Evolutionary conservation across 2,329 filamentous ascomycete species (phyloP), one percentile per base, ranked within the genome.

Genomic region (Penicillium sp.): DNA sequence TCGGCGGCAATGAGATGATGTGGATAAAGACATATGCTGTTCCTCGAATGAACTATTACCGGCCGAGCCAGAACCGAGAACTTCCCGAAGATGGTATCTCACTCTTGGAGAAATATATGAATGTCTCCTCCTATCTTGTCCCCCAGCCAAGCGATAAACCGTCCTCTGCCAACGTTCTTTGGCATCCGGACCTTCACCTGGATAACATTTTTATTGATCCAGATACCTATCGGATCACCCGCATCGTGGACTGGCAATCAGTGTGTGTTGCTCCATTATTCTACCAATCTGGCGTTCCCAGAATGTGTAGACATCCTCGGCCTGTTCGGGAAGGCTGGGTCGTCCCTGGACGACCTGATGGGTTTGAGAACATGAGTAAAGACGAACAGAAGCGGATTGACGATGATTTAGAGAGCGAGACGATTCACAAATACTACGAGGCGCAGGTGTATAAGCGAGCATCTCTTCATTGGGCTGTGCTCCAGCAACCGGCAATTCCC

Each of bases 381-480:
- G 34, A 55, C 3, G 54, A 64, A 32, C 44, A 63, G 25, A 56
- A 46, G 20, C 31, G 32, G 18, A 42, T 63, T 7, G 54, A 64
- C 13, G 25, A 41, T 8, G 43, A 62, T 42, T 21, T 64, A n/a
- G 57, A 65, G 34, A 64, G 51, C 19, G 55, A 65, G 39, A 62
- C 36, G 0, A 39, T 62, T 0, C 60, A 64, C 27, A 65, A 65
- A 51, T 65, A 58, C 47, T 64, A 64, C 39, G 54, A 64, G 35
- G 54, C 57, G 11, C 56, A 56, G 39, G 57, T 63, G 1, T 53
- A 31, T 30, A 63, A 58, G 23, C 51, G 53, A 7, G 51, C 55
- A 4, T 57, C 60, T 35, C 36, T 14, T 6, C 60, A 62, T 41
- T 65, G 55, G 59, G 46, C 43, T 7, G 49, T 57, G 15, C 50